Base-by-base conservation (phyloP, 2,329 filamentous ascomycete genomes). In the Dendryphion nanum region DNA sequence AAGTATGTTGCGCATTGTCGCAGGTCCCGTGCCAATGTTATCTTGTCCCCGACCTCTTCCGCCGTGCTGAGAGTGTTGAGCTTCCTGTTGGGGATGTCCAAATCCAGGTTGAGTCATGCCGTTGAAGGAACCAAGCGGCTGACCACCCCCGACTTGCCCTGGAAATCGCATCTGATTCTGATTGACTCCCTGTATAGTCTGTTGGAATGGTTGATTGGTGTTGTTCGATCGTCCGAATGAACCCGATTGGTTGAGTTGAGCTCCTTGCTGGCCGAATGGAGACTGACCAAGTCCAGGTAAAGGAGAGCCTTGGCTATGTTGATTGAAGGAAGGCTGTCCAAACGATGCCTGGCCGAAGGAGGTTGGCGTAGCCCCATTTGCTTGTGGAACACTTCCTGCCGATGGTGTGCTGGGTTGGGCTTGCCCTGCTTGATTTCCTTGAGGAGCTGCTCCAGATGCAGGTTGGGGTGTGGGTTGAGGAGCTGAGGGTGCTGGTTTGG, bases 1-100 rank as follows among this genome's bases (percentile, higher is more conserved):
- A 5, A 58, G 38, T 8, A 59, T 37, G 18, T 47, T 44, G 15
- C 60, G 62, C 6, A 63, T 46, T 3, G 59, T 56, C 23, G 45
- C 49, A 13, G 55, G 55, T 5, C 59, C 62, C 3, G 59, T 61
- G 23, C 60, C 60, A 15, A 55, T 36, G 30, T 47, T 42, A 6
- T 30, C 47, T 19, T 24, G 16, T 14, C 32, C 45, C 31, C 21
- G 43, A 20, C 50, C 48, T 13, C 48, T 47, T 14, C 46, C 55
- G 23, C 38, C 40, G 28, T 53, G 55, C 34, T 55, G 42, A n/a
- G 42, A 33, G 15, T 49, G 51, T 35, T 51, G 54, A 7, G 16
- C 54, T 35, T 55, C 40, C n/a, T 41, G 36, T 16, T 50, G 50
- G n/a, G n/a, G n/a, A n/a, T n/a, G n/a, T n/a, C n/a, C 42, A n/a